Evolutionary conservation across 2,329 filamentous ascomycete genomes (phyloP).

Genomic region (Talaromyces funiculosus): DNA sequence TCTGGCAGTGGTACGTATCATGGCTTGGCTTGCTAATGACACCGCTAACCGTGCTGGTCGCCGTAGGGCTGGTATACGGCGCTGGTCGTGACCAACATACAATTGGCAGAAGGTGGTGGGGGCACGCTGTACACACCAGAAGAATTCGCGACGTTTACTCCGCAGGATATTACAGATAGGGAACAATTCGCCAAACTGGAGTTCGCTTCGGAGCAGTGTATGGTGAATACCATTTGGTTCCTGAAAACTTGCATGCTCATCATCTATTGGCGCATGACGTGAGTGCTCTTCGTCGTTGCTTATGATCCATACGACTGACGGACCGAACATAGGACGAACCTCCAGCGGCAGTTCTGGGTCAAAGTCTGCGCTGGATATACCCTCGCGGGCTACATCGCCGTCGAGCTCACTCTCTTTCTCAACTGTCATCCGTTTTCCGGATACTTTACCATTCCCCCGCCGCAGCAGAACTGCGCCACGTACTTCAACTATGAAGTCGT

Average conservation of each 20-base stretch:
- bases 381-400: constrained; percentile 40
- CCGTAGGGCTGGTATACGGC: constrained; percentile 13
- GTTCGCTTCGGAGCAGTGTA: constrained; percentile 15
- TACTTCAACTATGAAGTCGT: constrained; percentile 39
- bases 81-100: constrained; percentile 13
- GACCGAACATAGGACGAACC: constrained; percentile 16
- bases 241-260: constrained; percentile 47
- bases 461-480: constrained; percentile 35
- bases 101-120: constrained; percentile 11
- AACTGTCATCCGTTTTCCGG: constrained; percentile 47
- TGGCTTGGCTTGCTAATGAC: not conserved
- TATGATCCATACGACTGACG: constrained; percentile 7
- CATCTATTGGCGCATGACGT: constrained; percentile 45
- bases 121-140: constrained; percentile 10
- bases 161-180: constrained; percentile 6
- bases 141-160: constrained; percentile 7
- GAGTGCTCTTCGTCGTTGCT: not conserved
- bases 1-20: not conserved
- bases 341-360: constrained; percentile 33
- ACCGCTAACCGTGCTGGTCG: not conserved
- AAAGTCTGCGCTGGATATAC: constrained; percentile 40
- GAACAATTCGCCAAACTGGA: constrained; percentile 9
- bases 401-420: constrained; percentile 45
- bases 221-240: constrained; percentile 13
- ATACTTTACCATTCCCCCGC: constrained; percentile 46